Conservation (phyloP, 1,284 basidiomycete genomes). For the Grifola frondosa region DNA sequence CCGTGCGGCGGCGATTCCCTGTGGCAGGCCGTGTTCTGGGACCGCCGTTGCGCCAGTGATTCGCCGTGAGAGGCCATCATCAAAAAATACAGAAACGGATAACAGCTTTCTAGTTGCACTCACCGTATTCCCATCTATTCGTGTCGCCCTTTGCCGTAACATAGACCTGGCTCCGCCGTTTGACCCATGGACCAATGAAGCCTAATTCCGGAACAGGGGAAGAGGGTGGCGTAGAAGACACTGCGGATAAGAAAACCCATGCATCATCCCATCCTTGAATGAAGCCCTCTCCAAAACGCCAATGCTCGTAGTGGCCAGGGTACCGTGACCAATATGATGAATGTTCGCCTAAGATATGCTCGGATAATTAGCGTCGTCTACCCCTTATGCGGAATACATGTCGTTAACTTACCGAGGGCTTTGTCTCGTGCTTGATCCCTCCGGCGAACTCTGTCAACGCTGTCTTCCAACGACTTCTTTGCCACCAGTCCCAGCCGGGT, state of each 20-base stretch:
- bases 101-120: no score
- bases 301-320: slow-evolving; percentile 58
- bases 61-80: neutral
- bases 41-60: neutral
- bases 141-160: slow-evolving; percentile 39
- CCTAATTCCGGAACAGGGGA: slow-evolving; percentile 53
- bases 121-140: slow-evolving; percentile 65
- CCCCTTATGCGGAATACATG: slow-evolving; percentile 1
- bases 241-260: slow-evolving; percentile 47
- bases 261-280: slow-evolving; percentile 72
- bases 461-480: slow-evolving; percentile 2
- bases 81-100: neutral
- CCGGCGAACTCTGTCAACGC: slow-evolving; percentile 28
- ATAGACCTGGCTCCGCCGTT: slow-evolving; percentile 48
- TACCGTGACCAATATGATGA: slow-evolving; percentile 57
- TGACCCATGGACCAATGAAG: slow-evolving; percentile 60
- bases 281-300: slow-evolving; percentile 69
- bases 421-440: slow-evolving; percentile 36
- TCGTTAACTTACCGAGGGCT: slow-evolving; percentile 40
- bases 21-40: slow-evolving; percentile 42
- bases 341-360: slow-evolving; percentile 46
- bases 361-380: slow-evolving; percentile 1
- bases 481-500: slow-evolving; percentile 35
- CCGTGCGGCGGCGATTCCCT: slow-evolving; percentile 36
- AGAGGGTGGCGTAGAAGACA: slow-evolving; percentile 19